Evolutionary conservation across 441 rosid species (phyloP), one percentile per base, ranked within the genome.

Genomic region (Rhodomyrtus psidioides): DNA sequence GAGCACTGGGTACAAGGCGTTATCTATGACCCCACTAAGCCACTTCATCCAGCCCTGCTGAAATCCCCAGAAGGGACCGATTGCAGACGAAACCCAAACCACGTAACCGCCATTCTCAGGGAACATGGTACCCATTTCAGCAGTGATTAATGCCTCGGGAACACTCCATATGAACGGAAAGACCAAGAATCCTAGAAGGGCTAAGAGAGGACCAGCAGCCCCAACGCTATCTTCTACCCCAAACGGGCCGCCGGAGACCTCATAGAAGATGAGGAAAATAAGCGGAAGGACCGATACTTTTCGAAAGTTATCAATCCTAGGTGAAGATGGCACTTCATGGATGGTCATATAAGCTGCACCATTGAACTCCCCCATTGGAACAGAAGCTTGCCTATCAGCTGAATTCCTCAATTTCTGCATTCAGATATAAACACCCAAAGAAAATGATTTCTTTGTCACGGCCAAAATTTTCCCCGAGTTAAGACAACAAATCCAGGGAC

Each of bases 41-140:
- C 83, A 81, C 42, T 81, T 81, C 83, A 81, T 81, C 83, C 83
- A 81, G 42, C 83, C 83, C 83, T 81, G 83, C 83, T 81, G 83
- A 54, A 51, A 81, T n/a, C 83, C 83, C 83, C 83, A 81, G 42
- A 49, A 81, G 16, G 83, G 83, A 81, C 83, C 57, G 14, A 81
- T 39, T 13, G 83, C 83, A 28, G 83, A 2, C 8, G 42, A 81
- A 30, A 81, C 83, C 83, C 83, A 81, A n/a, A 81, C 83, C 55
- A 81, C 83, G 5, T 81, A 81, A 54, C 83, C 83, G 3, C 83
- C 83, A 27, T 81, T 54, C 83, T 81, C 83, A 0, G 83, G 83
- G 42, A 81, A 81, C 83, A 81, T 81, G 83, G 83, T 81, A 57
- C 83, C 83, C 83, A 81, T 81, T 81, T 81, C 83, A 10, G 83